Evolutionary conservation across 1,284 basidiomycete genomes (phyloP), one percentile per base, ranked within the genome.

Genomic region (Cryptococcus wingfieldii): DNA sequence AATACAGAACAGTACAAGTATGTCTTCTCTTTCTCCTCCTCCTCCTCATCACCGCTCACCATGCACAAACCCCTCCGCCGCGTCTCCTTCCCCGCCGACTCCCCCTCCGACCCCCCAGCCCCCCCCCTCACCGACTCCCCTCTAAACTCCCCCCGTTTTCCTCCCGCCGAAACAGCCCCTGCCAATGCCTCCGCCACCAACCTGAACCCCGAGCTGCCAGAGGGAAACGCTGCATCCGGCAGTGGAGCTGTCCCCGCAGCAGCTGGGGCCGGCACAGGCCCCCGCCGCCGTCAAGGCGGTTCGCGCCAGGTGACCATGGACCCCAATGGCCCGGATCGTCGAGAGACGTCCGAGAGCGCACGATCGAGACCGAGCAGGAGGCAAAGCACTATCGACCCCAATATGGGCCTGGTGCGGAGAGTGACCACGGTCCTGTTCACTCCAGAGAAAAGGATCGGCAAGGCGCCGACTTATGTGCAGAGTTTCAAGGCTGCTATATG

Each of bases 381-480:
- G 28, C 19, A 28, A 8, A 50, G 39, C 34, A 49, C 44, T 14
- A 14, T 47, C 12, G 58, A 60, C 18, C 58, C 58, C 2, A 47
- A 52, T 49, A 41, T 41, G 7, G 49, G 51, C 16, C 27, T 56
- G 18, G 34, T 77, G 42, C 63, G 66, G 50, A 53, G 67, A 27
- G 65, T 74, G 55, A 71, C 75, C 16, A 76, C 75, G 10, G 70
- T 70, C 1, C 59, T 78, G 25, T 71, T 78, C 45, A 74, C 72
- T 2, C 68, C 75, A 3, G 73, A 76, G 47, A 64, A 63, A 38
- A 71, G 69, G 34, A 63, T 79, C 48, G 68, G 70, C 7, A 63
- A 70, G 44, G 74, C 75, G 23, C 79, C 79, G n/a, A 75, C 72
- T 0, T 73, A 67, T 51, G 8, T 56, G 45, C 54, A 57, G 16